Evolutionary conservation across 148 eudicot genomes (phyloP), one percentile per base, ranked within the genome.

Genomic region (Drosera capensis): DNA sequence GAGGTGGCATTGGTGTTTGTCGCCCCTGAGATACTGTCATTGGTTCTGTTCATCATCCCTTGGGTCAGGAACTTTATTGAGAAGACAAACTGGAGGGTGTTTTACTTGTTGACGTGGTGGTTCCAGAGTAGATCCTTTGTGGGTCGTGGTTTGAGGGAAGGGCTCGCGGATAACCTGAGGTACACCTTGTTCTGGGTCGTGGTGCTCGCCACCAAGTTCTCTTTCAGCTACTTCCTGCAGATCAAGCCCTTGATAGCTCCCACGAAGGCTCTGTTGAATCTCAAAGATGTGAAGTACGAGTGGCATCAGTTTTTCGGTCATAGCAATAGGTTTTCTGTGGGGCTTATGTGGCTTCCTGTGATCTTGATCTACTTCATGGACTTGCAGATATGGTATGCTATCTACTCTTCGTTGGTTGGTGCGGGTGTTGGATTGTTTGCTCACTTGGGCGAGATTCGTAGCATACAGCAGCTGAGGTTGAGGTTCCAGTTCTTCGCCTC

Each of bases 401-500:
- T 86, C 22, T 86, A 86, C 62, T 86, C 96, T 7, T 73, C 94
- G 0, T 67, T 86, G 29, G 80, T 69, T 25, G 96, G 96, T 20
- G 88, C 88, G 8, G 78, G 66, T 1, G 88, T 76, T 49, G 96
- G 96, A 35, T 49, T 86, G 67, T 79, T 82, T 59, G 70, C 62
- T 40, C 96, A 82, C 51, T 63, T 86, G 77, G 96, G 94, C 35
- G 96, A 86, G 79, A 86, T 86, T 14, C 63, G 96, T 25, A 76
- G 79, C 54, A 73, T 82, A 75, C 79, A 79, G 59, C 96, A 86
- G 58, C 51, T 86, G 65, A 76, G 96, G 64, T 56, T 86, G 73
- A 79, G 96, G 34, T 86, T 86, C 54, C 94, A 79, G 66, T 82
- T 82, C 68, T 86, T 86, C 55, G 94, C 96, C 8, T 79, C 94